phyloP scores from a whole-genome alignment of 169 alveolate genomes.

The Fabrea salina region DNA sequence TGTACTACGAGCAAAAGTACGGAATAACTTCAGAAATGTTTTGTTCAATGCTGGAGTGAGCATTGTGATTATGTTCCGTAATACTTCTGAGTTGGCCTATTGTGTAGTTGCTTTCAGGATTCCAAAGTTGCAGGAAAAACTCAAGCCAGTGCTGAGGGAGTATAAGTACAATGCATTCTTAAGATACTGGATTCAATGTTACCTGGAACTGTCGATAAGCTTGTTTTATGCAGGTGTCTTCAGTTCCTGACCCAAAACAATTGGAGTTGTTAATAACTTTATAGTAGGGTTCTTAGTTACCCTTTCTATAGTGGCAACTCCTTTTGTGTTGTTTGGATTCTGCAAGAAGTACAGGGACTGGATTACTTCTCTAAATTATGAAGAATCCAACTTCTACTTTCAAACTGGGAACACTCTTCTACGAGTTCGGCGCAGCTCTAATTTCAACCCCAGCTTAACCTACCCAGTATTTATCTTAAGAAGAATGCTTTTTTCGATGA shows the following conservation, averaged over 20 bases:
- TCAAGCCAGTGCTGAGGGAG: background rate
- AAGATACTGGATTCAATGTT: conserved; percentile 1
- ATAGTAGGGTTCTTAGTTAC: background rate
- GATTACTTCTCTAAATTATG: background rate
- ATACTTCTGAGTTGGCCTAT: background rate
- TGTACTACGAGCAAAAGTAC: background rate
- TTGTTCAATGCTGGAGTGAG: background rate
- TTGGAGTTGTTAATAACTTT: too few species aligned
- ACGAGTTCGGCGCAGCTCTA: background rate
- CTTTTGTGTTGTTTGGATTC: background rate
- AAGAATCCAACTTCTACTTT: background rate
- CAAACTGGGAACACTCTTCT: background rate
- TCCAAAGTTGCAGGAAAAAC: background rate
- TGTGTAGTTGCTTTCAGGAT: background rate
- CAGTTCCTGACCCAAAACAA: too few species aligned
- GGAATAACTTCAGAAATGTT: background rate
- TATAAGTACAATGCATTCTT: conserved; percentile 4
- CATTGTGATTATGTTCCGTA: background rate
- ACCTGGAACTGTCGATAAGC: conserved; percentile 14
- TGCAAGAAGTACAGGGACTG: background rate
- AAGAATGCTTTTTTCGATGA: too few species aligned
- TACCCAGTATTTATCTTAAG: too few species aligned
- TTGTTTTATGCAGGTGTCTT: background rate
- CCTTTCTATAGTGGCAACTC: background rate
- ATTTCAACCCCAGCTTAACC: too few species aligned